These are phyloP conservation scores for Cnidoscolus chayamansa DNA, from an alignment of 441 rosid species.

Conservation along the genomic window DNA sequence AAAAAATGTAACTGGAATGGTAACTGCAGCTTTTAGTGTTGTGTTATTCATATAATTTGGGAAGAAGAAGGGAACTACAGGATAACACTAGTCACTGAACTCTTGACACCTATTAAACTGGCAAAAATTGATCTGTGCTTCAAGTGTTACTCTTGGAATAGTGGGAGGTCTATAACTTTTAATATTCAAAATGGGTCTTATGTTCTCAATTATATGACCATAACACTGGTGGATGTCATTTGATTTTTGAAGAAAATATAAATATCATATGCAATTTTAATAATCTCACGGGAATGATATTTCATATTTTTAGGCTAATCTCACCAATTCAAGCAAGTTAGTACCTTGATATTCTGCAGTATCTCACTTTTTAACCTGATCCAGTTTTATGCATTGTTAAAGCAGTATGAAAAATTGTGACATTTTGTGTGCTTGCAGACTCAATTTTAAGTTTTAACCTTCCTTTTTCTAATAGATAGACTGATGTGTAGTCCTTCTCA, in stretches of 20 bases:
- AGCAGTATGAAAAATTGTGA: neutral
- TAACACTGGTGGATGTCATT: neutral
- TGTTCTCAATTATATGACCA: neutral
- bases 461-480: slow-evolving; percentile 1
- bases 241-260: neutral
- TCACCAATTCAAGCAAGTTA: neutral
- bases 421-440: neutral
- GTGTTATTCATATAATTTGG: neutral
- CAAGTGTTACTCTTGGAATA: neutral
- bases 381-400: neutral
- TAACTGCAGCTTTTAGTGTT: neutral
- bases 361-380: neutral
- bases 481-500: neutral
- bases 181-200: neutral
- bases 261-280: neutral
- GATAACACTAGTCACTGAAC: neutral
- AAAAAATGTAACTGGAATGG: neutral
- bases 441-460: neutral
- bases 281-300: neutral
- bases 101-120: neutral
- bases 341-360: neutral
- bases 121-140: neutral
- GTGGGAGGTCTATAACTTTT: neutral
- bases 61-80: neutral
- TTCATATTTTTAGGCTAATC: neutral